Evolutionary conservation across 2,329 filamentous ascomycete genomes (phyloP).

Genomic region (Colletotrichum sp.): DNA sequence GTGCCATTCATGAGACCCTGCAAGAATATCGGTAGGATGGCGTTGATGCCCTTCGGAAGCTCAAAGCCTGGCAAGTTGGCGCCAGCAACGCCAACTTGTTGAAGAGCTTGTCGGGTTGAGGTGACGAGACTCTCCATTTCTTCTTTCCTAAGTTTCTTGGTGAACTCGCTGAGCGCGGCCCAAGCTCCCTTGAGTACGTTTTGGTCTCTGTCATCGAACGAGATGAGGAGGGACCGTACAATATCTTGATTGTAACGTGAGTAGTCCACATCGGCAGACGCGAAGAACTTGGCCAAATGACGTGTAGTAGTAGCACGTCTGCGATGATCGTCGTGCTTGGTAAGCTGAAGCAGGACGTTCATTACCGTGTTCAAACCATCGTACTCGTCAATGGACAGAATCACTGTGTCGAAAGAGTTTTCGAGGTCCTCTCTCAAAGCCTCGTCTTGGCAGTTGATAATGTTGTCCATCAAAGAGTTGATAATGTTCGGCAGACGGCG

Average conservation of each 20-base stretch:
- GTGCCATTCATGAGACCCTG: conserved; percentile 98
- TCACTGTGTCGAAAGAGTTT: conserved; percentile 83
- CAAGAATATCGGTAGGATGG: conserved; percentile 93
- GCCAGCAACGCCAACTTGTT: conserved; percentile 87
- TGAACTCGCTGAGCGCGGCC: conserved; percentile 85
- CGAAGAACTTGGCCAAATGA: conserved; percentile 88
- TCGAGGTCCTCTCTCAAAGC: conserved; percentile 75
- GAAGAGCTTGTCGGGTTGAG: conserved; percentile 84
- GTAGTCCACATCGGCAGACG: conserved; percentile 81
- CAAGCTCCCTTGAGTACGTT: conserved; percentile 90
- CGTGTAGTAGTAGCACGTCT: conserved; percentile 78
- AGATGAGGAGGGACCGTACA: conserved; percentile 86
- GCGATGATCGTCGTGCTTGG: conserved; percentile 92
- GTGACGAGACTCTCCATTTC: conserved; percentile 94
- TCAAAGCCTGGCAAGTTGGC: conserved; percentile 86
- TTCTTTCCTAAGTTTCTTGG: conserved; percentile 89
- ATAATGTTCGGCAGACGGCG: conserved; percentile 87
- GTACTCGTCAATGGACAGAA: conserved; percentile 92
- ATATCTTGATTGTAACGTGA: conserved; percentile 96
- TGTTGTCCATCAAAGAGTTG: conserved; percentile 93
- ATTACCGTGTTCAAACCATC: conserved; percentile 96
- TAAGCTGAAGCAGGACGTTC: conserved; percentile 85
- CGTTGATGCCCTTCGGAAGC: conserved; percentile 95
- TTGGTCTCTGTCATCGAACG: conserved; percentile 85
- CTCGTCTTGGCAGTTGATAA: conserved; percentile 80